Conservation (phyloP, 768 basidiomycete genomes). For the Butyriboletus loyo region DNA sequence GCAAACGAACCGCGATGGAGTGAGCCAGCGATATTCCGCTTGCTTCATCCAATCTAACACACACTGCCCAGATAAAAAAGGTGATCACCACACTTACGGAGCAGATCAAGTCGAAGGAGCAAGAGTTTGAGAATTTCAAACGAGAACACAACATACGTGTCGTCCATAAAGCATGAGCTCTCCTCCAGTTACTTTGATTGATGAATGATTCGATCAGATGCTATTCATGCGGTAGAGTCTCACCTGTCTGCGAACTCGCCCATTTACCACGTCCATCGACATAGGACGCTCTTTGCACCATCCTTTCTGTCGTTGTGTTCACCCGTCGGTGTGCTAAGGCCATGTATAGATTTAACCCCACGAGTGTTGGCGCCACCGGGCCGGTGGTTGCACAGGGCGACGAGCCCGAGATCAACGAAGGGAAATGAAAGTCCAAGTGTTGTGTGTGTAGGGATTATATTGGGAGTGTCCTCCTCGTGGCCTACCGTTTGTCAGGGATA, state of each 20-base stretch:
- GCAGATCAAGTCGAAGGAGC: constrained; percentile 87
- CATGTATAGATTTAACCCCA: not conserved
- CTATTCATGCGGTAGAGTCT: not conserved
- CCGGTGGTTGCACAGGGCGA: not conserved
- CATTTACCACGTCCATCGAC: not conserved
- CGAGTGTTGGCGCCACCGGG: not conserved
- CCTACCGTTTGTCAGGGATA: not conserved
- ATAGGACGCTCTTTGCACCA: not conserved
- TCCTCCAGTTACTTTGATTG: constrained; percentile 4
- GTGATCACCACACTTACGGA: constrained; percentile 75
- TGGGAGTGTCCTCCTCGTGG: not conserved
- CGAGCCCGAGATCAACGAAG: not conserved
- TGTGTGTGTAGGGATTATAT: not conserved
- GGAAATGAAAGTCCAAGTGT: not conserved
- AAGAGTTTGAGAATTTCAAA: constrained; percentile 79
- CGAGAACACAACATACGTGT: constrained; percentile 73
- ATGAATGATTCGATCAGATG: not conserved
- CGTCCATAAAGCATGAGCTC: constrained; percentile 33
- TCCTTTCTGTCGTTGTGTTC: not conserved
- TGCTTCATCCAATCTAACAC: constrained; percentile 5
- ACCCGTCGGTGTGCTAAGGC: not conserved
- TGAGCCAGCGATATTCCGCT: constrained; percentile 36
- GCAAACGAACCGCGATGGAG: constrained; percentile 85
- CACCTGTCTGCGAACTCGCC: not conserved
- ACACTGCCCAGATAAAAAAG: constrained; percentile 63